A percentile compares a stretch with the other conserved stretches of the same genome.
Conservation (phyloP, 164 flowering plant species). For the Vitis rupestris region DNA sequence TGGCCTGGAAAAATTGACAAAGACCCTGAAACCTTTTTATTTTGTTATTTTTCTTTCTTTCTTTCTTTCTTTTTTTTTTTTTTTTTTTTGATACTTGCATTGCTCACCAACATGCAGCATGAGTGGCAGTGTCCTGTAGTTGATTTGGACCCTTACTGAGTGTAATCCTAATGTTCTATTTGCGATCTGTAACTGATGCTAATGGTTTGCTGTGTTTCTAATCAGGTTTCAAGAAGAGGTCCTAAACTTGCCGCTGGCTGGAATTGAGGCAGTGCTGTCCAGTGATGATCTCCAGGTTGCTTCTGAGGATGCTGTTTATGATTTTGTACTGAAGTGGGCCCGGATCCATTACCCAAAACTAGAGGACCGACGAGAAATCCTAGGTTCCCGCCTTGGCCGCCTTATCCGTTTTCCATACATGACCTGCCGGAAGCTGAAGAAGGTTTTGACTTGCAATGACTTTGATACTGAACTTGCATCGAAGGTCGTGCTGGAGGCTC, state of each 20-base stretch:
- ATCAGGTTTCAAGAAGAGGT: constrained; percentile 41
- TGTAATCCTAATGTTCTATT: not conserved
- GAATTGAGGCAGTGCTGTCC: constrained; percentile 43
- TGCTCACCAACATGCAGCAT: too few relatives aligned
- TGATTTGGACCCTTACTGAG: not conserved
- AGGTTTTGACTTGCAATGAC: constrained; percentile 42
- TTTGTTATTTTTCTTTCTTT: too few relatives aligned
- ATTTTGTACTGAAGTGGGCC: constrained; percentile 47
- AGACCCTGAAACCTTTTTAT: too few relatives aligned
- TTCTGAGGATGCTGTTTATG: constrained; percentile 47
- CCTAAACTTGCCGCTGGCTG: constrained; percentile 41
- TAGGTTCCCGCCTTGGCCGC: constrained; percentile 35
- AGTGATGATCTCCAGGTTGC: constrained; percentile 48
- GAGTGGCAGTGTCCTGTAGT: too few relatives aligned
- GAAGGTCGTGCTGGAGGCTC: constrained; percentile 51
- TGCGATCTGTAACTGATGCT: not conserved
- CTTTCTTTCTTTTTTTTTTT: not conserved
- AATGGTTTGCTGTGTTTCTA: constrained; percentile 2
- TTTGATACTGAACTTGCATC: constrained; percentile 41
- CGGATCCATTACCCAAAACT: constrained; percentile 34
- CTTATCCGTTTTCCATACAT: constrained; percentile 48
- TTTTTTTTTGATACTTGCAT: not conserved
- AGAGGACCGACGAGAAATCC: constrained; percentile 39
- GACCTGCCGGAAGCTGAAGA: constrained; percentile 46
- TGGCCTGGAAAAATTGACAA: too few relatives aligned